These are phyloP conservation scores for Stygiomarasmius scandens DNA, from an alignment of 1,284 basidiomycete species.

Conservation along the genomic window DNA sequence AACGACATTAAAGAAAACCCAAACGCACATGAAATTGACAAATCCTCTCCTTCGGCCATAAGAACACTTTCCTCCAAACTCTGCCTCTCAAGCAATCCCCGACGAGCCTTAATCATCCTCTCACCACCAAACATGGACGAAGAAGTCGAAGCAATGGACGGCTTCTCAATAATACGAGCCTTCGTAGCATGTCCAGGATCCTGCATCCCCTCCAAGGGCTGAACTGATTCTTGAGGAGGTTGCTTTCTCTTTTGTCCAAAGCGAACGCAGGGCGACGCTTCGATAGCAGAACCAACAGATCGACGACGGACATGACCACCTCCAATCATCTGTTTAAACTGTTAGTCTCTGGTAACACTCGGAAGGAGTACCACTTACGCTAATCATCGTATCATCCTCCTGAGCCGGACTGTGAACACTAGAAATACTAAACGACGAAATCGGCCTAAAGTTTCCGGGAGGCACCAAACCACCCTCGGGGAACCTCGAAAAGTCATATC, in stretches of 20 bases:
- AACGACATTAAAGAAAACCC: neutral
- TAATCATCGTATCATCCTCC: constrained; percentile 82
- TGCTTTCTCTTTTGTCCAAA: constrained; percentile 54
- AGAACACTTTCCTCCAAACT: constrained; percentile 68
- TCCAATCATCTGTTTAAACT: constrained; percentile 65
- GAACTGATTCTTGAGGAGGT: constrained; percentile 36
- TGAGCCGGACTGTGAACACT: constrained; percentile 54
- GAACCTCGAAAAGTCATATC: constrained; percentile 43
- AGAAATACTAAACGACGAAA: constrained; percentile 61
- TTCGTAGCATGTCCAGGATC: constrained; percentile 32
- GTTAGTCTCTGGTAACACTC: constrained; percentile 12
- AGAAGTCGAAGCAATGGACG: constrained; percentile 63
- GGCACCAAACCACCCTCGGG: constrained; percentile 36
- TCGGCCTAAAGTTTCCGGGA: constrained; percentile 58
- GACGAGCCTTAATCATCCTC: constrained; percentile 64
- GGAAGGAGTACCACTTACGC: constrained; percentile 44
- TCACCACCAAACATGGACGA: constrained; percentile 67
- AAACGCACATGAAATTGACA: constrained; percentile 53
- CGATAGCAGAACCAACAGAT: constrained; percentile 67
- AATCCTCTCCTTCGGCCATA: constrained; percentile 65
- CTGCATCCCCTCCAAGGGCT: constrained; percentile 24
- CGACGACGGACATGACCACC: constrained; percentile 71
- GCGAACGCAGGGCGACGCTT: constrained; percentile 69
- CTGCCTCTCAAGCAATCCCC: constrained; percentile 63
- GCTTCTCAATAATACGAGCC: constrained; percentile 54